Base-by-base conservation (phyloP, 768 basidiomycete genomes). In the Hericium alpestre region DNA sequence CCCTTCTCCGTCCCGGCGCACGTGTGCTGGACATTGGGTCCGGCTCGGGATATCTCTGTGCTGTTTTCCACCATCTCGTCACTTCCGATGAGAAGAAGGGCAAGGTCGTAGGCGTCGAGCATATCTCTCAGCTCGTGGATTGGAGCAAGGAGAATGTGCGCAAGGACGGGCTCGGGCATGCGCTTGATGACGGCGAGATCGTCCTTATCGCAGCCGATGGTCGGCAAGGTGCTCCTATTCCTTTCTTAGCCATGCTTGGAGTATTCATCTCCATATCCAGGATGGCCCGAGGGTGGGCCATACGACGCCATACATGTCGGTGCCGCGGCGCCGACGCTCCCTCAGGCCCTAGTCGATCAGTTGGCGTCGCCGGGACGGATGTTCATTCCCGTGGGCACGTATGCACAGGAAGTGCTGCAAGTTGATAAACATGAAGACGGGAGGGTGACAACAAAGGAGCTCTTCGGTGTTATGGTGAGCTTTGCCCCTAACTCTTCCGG, bases 1-100 rank as follows among this genome's bases (percentile, higher is more conserved):
- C 85, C 0, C 84, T 81, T 65, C 76, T 97, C 18, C 72, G 74
- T 18, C 83, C 83, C 0, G 88, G 87, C 0, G 75, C 83, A 1
- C 80, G 77, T 38, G 87, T 94, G 1, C 84, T 99, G 32, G 95
- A 98, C 65, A 83, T 97, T 4, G 93, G 93, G 12, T 86, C 84
- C 40, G 93, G 93, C 20, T 90, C 87, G 0, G 93, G 91, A 0
- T 96, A 95, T 67, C 81, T 91, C 27, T 72, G 73, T n/a, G 91
- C 87, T 0, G 87, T 95, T 1, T 72, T 96, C 23, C 79, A 90
- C 63, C 83, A 86, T 56, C 79, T 97, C 18, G 79, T 90, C 16
- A 69, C 70, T 18, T 56, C 66, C 10, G 58, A 65, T n/a, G 69
- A 68, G 12, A 69, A 69, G 12, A 68, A 71, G 11, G 84, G 83